A percentile compares a stretch with the other conserved stretches of the same genome.
Evolutionary conservation across 352 stramenopile genomes (phyloP).

Genomic region (Phytopythium boreale): DNA sequence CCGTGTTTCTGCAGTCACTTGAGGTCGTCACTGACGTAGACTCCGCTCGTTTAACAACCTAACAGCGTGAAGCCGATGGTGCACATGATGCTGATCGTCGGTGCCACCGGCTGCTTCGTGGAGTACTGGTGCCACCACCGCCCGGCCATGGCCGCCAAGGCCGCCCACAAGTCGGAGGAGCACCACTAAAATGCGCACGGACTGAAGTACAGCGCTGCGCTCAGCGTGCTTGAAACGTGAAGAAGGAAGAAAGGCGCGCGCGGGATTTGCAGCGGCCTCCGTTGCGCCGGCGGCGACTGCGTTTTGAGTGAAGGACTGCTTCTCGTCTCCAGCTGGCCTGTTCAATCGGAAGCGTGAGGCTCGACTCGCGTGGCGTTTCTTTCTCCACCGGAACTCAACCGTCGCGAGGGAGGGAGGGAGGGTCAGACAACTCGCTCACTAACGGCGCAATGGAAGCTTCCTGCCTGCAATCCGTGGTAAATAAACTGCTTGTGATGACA

Average conservation of each 20-base stretch:
- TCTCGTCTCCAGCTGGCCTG: background rate
- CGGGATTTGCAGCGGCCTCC: no score
- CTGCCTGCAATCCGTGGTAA: background rate
- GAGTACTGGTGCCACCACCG: constrained; percentile 74
- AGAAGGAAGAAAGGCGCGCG: background rate
- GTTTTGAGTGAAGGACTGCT: background rate
- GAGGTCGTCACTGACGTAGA: constrained; percentile 3
- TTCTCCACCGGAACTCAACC: background rate
- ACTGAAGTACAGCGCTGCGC: background rate
- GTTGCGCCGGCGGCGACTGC: background rate
- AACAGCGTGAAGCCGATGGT: constrained; percentile 58
- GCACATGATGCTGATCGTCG: constrained; percentile 78
- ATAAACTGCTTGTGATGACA: background rate
- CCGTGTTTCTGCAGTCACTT: background rate
- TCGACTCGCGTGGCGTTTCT: background rate
- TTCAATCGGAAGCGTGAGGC: background rate
- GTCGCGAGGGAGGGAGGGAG: background rate
- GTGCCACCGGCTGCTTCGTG: constrained; percentile 42
- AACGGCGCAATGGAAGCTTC: constrained; percentile 3
- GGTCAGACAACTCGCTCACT: background rate
- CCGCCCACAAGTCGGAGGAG: constrained; percentile 28
- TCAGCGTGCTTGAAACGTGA: background rate
- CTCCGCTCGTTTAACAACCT: background rate
- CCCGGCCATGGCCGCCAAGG: constrained; percentile 6
- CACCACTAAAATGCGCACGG: constrained; percentile 46